Conservation (phyloP, 306 rosid genomes). For the Cicer cuneatum region DNA sequence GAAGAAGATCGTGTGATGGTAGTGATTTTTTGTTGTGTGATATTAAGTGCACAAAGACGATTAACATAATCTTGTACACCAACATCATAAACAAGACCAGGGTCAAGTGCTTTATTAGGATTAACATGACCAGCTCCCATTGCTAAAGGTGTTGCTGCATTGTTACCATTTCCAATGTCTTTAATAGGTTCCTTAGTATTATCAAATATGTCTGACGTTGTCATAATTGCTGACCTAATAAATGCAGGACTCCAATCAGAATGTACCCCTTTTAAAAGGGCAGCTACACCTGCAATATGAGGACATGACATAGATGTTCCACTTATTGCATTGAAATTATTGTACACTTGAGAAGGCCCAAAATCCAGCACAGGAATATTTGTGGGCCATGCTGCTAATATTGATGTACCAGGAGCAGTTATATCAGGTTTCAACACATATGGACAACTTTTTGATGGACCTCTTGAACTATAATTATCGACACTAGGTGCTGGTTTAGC, state of each 20-base stretch:
- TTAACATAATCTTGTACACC: constrained; percentile 60
- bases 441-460: constrained; percentile 76
- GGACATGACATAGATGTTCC: constrained; percentile 93
- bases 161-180: constrained; percentile 54
- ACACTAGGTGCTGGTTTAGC: constrained; percentile 61
- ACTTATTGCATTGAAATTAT: constrained; percentile 51
- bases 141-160: constrained; percentile 63
- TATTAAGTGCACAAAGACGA: constrained; percentile 70
- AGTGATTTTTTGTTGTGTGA: constrained; percentile 50
- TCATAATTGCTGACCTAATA: constrained; percentile 77
- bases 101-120: constrained; percentile 30
- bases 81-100: constrained; percentile 73
- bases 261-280: constrained; percentile 58
- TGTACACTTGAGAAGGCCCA: not conserved
- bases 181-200: constrained; percentile 52
- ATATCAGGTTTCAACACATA: constrained; percentile 74
- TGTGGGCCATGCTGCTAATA: constrained; percentile 83
- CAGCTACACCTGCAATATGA: constrained; percentile 71
- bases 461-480: constrained; percentile 72
- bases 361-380: not conserved
- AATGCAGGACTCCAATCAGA: constrained; percentile 77
- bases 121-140: constrained; percentile 43
- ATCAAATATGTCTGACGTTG: constrained; percentile 62
- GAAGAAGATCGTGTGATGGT: constrained; percentile 51
- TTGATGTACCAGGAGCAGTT: constrained; percentile 67